Evolutionary conservation across 2,329 filamentous ascomycete genomes (phyloP), one percentile per base, ranked within the genome.

Genomic region (Teratosphaeria pseudoeucalypti): DNA sequence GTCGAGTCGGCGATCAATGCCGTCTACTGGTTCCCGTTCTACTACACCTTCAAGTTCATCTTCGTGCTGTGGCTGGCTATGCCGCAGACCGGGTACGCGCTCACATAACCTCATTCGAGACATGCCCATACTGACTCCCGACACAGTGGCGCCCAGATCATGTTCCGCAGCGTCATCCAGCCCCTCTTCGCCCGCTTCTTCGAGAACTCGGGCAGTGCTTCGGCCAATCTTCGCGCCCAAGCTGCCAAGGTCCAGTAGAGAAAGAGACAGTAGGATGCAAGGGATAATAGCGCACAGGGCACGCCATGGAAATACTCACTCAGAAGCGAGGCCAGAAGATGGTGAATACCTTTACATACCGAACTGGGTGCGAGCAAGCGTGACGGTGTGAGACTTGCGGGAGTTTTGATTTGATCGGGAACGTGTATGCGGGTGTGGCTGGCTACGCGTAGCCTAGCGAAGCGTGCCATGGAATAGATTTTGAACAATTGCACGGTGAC

Each of bases 11-110:
- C 88, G 63, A 78, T 95, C 71, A 91, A 83, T 77, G 88, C 90
- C 64, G 88, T 92, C 64, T 94, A 94, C 83, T 95, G 89, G 89
- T 90, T 95, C 81, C 77, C 94, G 73, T 99, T 99, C 82, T 99
- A 99, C 88, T 99, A 90, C 79, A 92, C 92, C 74, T 97, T 99
- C 88, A 99, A 99, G 85, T 96, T 99, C 74, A 81, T 95, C 73
- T 88, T 97, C 76, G 83, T 97, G 71, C 86, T 99, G 75, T 99
- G 94, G 94, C 91, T 99, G 80, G 86, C 92, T 69, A 90, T 99
- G 72, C 94, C 94, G 76, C 84, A 89, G 77, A 96, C 95, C 81
- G 82, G 82, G 92, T 96, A 87, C 74, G 87, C 80, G 29, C 37
- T 29, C 19, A 23, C 1, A 19, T 1, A 19, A 2, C 16, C 16